Evolutionary conservation across 2,329 filamentous ascomycete species (phyloP).

Genomic region (Corniculantispora saksenae): DNA sequence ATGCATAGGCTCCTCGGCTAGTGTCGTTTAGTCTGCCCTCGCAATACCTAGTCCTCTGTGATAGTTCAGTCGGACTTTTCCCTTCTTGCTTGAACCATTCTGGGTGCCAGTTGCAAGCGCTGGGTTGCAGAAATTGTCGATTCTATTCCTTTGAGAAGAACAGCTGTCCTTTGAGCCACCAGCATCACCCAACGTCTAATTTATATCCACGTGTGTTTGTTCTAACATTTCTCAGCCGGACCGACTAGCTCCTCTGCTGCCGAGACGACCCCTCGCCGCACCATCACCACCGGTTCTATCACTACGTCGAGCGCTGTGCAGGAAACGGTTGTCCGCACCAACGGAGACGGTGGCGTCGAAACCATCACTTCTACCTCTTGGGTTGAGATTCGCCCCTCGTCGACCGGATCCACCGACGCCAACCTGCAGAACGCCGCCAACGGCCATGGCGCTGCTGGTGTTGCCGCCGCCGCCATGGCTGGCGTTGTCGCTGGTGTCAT

Average conservation of each 20-base stretch:
- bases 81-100: background rate
- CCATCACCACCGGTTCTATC: slow-evolving; percentile 36
- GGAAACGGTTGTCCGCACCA: slow-evolving; percentile 48
- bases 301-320: slow-evolving; percentile 39
- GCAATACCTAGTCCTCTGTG: background rate
- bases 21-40: background rate
- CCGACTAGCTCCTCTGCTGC: slow-evolving; percentile 18
- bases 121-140: background rate
- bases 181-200: background rate
- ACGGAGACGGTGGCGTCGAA: slow-evolving; percentile 45
- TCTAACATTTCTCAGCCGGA: slow-evolving; percentile 9
- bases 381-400: slow-evolving; percentile 45
- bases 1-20: background rate
- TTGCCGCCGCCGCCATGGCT: slow-evolving; percentile 20
- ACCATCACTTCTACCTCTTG: slow-evolving; percentile 52
- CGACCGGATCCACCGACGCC: slow-evolving; percentile 31
- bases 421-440: slow-evolving; percentile 41
- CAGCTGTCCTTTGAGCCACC: background rate
- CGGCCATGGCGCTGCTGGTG: background rate
- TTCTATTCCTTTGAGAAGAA: background rate
- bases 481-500: slow-evolving; percentile 30
- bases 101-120: background rate
- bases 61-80: background rate
- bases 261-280: slow-evolving; percentile 28
- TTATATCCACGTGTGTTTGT: background rate